phyloP scores from a whole-genome alignment of 768 basidiomycete genomes.

The Neoboletus brunneissimus region DNA sequence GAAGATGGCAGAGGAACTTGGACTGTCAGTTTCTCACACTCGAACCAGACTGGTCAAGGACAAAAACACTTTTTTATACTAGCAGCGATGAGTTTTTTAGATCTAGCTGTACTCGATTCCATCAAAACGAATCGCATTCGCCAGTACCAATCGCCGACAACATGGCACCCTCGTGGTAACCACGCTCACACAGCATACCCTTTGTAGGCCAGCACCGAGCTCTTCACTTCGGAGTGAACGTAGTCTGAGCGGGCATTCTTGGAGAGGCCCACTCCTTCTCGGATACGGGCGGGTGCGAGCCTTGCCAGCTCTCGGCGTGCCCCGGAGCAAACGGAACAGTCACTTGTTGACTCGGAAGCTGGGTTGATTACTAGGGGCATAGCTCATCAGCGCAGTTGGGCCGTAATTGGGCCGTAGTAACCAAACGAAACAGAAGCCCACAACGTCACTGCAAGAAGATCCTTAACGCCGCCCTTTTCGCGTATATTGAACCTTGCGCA shows the following conservation, averaged over 20 bases:
- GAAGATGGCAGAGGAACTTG: not conserved
- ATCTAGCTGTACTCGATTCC: too few species aligned
- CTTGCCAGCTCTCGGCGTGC: not conserved
- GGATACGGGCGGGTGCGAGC: not conserved
- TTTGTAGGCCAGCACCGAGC: too few species aligned
- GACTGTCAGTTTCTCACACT: slow-evolving; percentile 28
- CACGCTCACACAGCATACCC: not conserved
- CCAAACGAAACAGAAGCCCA: not conserved
- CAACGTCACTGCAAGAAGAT: too few species aligned
- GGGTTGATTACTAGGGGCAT: not conserved
- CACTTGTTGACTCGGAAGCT: not conserved
- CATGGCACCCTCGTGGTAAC: not conserved
- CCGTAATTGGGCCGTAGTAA: too few species aligned
- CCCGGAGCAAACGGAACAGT: not conserved
- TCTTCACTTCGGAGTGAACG: not conserved
- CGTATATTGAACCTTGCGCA: not conserved
- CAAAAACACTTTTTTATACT: too few species aligned
- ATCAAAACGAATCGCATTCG: not conserved
- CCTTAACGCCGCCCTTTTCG: too few species aligned
- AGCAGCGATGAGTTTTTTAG: too few species aligned
- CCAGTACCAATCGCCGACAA: not conserved
- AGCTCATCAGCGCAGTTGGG: not conserved
- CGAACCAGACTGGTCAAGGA: not conserved
- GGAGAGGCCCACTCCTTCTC: too few species aligned
- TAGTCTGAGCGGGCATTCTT: too few species aligned